Evolutionary conservation across 306 rosid species (phyloP).

Genomic region (Acacia melanoxylon): DNA sequence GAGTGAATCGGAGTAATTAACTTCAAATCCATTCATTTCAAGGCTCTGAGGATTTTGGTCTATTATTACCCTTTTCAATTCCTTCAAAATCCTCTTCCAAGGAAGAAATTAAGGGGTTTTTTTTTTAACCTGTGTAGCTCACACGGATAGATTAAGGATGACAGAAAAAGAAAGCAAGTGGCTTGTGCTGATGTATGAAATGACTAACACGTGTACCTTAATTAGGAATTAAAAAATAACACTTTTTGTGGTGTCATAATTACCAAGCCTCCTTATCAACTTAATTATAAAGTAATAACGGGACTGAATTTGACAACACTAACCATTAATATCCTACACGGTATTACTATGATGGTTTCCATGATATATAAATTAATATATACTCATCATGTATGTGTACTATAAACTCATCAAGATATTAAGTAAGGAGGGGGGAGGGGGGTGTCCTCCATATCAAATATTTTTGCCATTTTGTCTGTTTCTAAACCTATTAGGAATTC

Average conservation of each 20-base stretch:
- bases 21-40: background rate
- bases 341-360: background rate
- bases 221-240: background rate
- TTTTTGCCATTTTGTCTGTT: background rate
- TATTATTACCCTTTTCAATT: background rate
- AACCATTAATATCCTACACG: background rate
- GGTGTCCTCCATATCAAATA: background rate
- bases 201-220: background rate
- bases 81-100: background rate
- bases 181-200: background rate
- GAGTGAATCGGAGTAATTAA: background rate
- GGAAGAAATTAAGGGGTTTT: background rate
- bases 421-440: background rate
- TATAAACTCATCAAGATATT: background rate
- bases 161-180: background rate
- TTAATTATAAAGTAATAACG: background rate
- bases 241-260: background rate
- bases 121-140: background rate
- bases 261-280: background rate
- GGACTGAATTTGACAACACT: constrained; percentile 7
- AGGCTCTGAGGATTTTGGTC: background rate
- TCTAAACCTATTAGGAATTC: background rate
- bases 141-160: background rate
- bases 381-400: background rate
- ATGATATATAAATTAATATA: background rate